Conservation (phyloP, 257 asterid genomes). For the Buddleja alternifolia region DNA sequence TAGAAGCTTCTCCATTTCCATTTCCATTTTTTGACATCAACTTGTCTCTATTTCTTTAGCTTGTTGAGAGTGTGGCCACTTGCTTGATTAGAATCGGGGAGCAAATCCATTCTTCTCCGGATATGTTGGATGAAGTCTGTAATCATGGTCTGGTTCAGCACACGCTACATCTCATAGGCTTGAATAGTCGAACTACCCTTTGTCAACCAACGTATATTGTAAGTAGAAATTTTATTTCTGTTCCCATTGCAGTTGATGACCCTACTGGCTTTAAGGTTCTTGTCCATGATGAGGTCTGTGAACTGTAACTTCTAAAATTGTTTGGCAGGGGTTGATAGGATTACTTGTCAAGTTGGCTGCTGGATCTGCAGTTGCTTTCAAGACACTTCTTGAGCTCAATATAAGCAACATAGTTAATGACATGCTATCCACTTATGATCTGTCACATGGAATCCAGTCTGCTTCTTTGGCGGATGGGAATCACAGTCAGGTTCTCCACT, state of each 20-base stretch:
- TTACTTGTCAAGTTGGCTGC: slow-evolving; percentile 79
- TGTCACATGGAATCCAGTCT: slow-evolving; percentile 67
- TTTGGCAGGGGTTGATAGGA: slow-evolving; percentile 81
- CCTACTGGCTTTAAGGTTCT: background rate
- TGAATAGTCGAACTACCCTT: slow-evolving; percentile 73
- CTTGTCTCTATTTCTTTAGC: slow-evolving; percentile 46
- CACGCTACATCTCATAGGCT: slow-evolving; percentile 66
- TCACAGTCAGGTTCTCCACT: slow-evolving; percentile 55
- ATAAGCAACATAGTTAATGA: slow-evolving; percentile 70
- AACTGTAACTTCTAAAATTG: slow-evolving; percentile 30
- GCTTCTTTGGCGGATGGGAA: slow-evolving; percentile 65
- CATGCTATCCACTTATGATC: slow-evolving; percentile 58
- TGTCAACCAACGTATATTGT: slow-evolving; percentile 69
- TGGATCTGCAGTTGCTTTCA: slow-evolving; percentile 77
- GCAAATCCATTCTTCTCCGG: slow-evolving; percentile 56
- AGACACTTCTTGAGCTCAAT: slow-evolving; percentile 78
- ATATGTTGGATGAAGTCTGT: slow-evolving; percentile 83
- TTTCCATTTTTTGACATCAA: slow-evolving; percentile 23
- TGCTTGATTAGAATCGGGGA: slow-evolving; percentile 88
- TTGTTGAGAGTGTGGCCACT: slow-evolving; percentile 87
- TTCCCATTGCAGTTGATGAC: slow-evolving; percentile 11
- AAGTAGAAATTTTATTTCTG: slow-evolving; percentile 40
- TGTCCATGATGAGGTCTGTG: slow-evolving; percentile 6
- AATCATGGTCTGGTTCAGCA: slow-evolving; percentile 79
- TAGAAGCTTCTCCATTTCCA: background rate